Percentiles rank a stretch among this genome's conserved stretches.
These are phyloP conservation scores for Nicotiana rustica DNA, from an alignment of 305 asterid species.

Conservation along the genomic window DNA sequence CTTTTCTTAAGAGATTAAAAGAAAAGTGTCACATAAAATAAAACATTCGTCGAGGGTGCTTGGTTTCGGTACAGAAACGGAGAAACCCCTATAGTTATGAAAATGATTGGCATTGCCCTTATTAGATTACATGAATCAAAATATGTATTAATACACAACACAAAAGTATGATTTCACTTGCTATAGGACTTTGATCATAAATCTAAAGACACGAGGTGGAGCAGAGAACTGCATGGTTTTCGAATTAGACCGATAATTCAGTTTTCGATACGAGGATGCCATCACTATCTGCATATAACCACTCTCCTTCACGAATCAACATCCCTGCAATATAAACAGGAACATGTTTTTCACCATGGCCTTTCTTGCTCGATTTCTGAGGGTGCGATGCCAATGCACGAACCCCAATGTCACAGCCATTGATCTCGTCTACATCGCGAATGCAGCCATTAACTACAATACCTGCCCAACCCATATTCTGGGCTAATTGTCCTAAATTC, in stretches of 20 bases:
- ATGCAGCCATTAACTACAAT: slow-evolving; percentile 80
- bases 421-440: slow-evolving; percentile 89
- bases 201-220: neutral
- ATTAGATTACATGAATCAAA: slow-evolving; percentile 31
- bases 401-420: slow-evolving; percentile 82
- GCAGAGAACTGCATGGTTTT: neutral
- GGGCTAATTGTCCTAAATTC: slow-evolving; percentile 77
- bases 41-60: neutral
- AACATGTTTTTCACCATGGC: slow-evolving; percentile 63
- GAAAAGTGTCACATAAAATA: too few relatives aligned
- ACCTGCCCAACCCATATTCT: slow-evolving; percentile 84
- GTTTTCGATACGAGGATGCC: slow-evolving; percentile 77
- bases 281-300: slow-evolving; percentile 95
- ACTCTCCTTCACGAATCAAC: slow-evolving; percentile 73
- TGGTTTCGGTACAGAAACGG: neutral
- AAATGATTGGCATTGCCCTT: neutral
- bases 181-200: neutral
- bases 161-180: neutral
- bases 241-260: slow-evolving; percentile 64
- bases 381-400: slow-evolving; percentile 90
- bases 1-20: too few relatives aligned
- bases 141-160: neutral
- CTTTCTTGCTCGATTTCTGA: slow-evolving; percentile 72
- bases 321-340: slow-evolving; percentile 66
- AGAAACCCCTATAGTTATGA: neutral